Base-by-base conservation (phyloP, 371 early-diverging fungal species). In the Haplosporangium sp. region DNA sequence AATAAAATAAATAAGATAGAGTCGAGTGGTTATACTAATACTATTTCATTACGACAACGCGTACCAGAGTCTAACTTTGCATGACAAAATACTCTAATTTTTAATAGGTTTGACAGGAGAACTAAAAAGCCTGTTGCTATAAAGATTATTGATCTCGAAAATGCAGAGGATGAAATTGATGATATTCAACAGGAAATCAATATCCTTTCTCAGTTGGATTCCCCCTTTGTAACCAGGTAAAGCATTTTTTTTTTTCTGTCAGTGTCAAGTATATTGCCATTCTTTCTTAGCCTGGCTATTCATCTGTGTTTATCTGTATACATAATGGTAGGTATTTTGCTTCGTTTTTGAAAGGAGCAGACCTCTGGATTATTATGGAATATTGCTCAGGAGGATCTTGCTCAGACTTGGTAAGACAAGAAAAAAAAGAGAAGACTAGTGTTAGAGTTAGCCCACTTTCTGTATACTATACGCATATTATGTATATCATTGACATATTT, bases 121-220 rank as follows among this genome's bases (percentile, higher is more conserved):
- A 91, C 92, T 19, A 91, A 92, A 67, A 89, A 84, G 67, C 92
- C 92, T 6, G 96, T 97, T 19, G 97, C 97, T 11, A 96, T 97
- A 78, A 97, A 97, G 82, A 91, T 96, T 50, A 96, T 96, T 77
- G 96, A 96, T 76, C 86, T 97, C 37, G 97, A 96, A 82, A 91
- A 92, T 72, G 96, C 97, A 37, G 98, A 98, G 82, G 98, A 98
- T 76, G 98, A 99, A 76, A 97, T 98, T 72, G 98, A 97, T 71
- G 99, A 98, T 85, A 97, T 99, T 77, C 97, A 96, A 77, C 95
- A 95, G 82, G 99, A 99, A 79, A 99, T 98, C 82, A 91, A 90
- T 61, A 97, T 99, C 65, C 87, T 99, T 19, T 94, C 96, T n/a
- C 98, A 97, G 76, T 86, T 97, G 62, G 95, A 97, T 76, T 96